These are phyloP conservation scores for Lojkania enalia DNA, from an alignment of 2,329 filamentous ascomycete species.

Conservation along the genomic window DNA sequence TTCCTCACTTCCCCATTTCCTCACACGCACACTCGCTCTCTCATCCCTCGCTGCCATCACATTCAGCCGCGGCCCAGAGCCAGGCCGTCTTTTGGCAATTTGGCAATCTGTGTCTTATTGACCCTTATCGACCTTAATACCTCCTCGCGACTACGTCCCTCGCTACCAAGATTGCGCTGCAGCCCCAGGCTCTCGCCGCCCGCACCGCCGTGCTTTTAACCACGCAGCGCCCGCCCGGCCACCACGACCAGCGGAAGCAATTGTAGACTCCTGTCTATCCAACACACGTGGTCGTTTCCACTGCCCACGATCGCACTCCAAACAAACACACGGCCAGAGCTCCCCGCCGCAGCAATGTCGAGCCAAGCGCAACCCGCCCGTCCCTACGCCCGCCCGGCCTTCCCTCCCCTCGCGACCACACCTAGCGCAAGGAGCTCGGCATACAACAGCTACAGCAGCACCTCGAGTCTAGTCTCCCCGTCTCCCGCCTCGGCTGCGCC, in stretches of 20 bases:
- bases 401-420: conserved; percentile 41
- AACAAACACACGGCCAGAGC: background rate
- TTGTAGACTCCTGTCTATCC: too few species aligned
- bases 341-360: conserved; percentile 1
- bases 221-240: background rate
- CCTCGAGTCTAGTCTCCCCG: conserved; percentile 43
- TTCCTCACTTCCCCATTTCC: too few species aligned
- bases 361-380: background rate
- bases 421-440: conserved; percentile 30
- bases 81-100: conserved; percentile 11
- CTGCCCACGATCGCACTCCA: background rate
- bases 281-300: background rate
- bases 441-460: conserved; percentile 49
- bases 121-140: conserved; percentile 15
- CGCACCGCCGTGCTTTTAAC: background rate
- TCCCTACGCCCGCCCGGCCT: conserved; percentile 34
- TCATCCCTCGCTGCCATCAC: background rate
- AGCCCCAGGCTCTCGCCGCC: background rate
- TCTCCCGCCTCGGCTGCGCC: conserved; percentile 39
- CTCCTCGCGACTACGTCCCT: conserved; percentile 19
- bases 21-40: background rate
- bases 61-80: conserved; percentile 3
- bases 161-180: conserved; percentile 22
- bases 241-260: too few species aligned
- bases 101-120: conserved; percentile 18